Conservation (phyloP, 2,329 filamentous ascomycete genomes). For the Pyrenochaeta sp. region DNA sequence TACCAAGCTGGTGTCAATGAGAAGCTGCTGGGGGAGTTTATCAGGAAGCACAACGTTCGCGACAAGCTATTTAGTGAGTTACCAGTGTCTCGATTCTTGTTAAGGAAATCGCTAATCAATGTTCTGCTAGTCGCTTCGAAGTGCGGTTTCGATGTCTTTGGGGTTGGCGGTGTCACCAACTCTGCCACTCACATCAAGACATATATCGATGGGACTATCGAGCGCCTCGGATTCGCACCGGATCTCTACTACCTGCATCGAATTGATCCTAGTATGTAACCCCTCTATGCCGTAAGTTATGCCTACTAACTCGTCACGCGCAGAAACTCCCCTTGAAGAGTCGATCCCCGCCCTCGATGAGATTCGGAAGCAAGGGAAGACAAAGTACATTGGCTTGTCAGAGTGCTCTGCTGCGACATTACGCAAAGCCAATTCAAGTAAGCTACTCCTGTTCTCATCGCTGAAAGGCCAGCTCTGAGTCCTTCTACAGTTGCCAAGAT, state of each 20-base stretch:
- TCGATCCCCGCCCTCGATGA: conserved; percentile 58
- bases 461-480: no score
- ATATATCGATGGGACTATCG: conserved; percentile 51
- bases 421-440: conserved; percentile 54
- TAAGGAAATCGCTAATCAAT: background rate
- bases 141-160: conserved; percentile 42
- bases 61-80: conserved; percentile 33
- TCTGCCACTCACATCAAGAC: conserved; percentile 49
- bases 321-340: conserved; percentile 45
- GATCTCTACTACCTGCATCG: conserved; percentile 56
- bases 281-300: background rate
- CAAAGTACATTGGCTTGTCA: conserved; percentile 57
- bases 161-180: conserved; percentile 51
- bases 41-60: conserved; percentile 35
- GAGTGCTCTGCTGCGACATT: conserved; percentile 55
- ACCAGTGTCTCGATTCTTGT: background rate
- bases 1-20: conserved; percentile 37
- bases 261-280: conserved; percentile 42
- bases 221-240: conserved; percentile 47
- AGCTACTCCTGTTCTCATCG: background rate
- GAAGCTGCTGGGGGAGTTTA: conserved; percentile 38
- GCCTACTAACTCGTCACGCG: background rate
- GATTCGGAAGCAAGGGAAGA: conserved; percentile 54
- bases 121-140: conserved; percentile 31
- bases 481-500: conserved; percentile 52